These are phyloP conservation scores for Lactarius deliciosus DNA, from an alignment of 768 basidiomycete species.

Conservation along the genomic window DNA sequence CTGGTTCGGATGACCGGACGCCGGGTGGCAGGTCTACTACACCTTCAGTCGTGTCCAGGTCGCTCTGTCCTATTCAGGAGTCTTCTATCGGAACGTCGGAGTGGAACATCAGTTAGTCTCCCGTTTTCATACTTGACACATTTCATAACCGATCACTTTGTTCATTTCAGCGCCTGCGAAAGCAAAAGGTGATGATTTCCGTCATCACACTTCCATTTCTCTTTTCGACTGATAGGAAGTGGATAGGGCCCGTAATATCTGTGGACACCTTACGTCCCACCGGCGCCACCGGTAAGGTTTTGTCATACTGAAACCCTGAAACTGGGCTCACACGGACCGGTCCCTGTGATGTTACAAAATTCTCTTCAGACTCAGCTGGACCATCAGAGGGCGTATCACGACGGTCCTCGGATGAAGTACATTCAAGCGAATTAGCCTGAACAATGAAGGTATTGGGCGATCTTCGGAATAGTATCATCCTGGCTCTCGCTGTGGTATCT, in stretches of 20 bases:
- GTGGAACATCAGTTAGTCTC: conserved; percentile 10
- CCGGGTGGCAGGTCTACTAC: conserved; percentile 1
- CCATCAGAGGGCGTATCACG: conserved; percentile 1
- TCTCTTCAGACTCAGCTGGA: not conserved
- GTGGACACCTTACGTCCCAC: conserved; percentile 8
- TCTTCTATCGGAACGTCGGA: conserved; percentile 4
- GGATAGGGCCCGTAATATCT: conserved; percentile 10
- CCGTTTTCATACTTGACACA: conserved; percentile 11
- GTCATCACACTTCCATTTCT: conserved; percentile 9
- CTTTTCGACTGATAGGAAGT: not conserved
- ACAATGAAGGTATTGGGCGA: conserved; percentile 30
- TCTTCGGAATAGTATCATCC: conserved; percentile 23
- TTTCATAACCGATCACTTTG: conserved; percentile 7
- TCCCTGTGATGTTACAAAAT: not conserved
- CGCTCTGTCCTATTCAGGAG: conserved; percentile 18
- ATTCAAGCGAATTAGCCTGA: not conserved
- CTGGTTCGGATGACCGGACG: conserved; percentile 6
- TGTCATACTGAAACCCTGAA: not conserved
- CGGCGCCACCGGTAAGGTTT: conserved; percentile 21
- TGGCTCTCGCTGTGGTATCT: conserved; percentile 27
- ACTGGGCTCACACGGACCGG: conserved; percentile 16
- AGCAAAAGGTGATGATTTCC: conserved; percentile 15
- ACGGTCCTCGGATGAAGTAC: not conserved
- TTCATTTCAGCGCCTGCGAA: conserved; percentile 1
- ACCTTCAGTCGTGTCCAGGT: conserved; percentile 16